Evolutionary conservation across 1,139 yeast genomes (phyloP), one percentile per base, ranked within the genome.

Genomic region (Geotrichum klebahnii): DNA sequence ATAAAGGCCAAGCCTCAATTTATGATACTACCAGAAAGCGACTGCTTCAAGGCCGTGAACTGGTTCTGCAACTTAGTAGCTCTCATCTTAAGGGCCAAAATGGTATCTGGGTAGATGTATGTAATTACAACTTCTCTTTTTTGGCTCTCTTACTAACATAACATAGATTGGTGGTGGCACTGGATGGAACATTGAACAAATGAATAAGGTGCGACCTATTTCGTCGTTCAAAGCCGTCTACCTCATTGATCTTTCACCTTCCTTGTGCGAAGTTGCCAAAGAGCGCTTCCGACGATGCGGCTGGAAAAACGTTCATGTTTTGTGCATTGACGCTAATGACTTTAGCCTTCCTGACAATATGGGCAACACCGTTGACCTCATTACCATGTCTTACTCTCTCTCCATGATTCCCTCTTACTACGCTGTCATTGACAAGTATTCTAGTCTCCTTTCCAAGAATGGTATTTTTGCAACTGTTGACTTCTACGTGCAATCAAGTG

Each of bases 391-490:
- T 5, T 85, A 85, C 66, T 83, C 92, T 1, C 75, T 85, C 54
- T 83, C 90, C 10, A 85, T 85, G 95, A 85, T 85, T 60, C 95
- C 95, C 38, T 75, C 86, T 38, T 85, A 81, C 67, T 83, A 84
- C 66, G 80, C 89, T 22, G 84, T 88, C n/a, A 73, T 85, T 59
- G 95, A 85, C 63, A 82, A 82, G 58, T 81, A 83, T 5, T 75
- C 75, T 44, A 64, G 68, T 10, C 63, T 81, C 50, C 73, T 85
- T 54, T 73, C 76, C 55, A 76, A 75, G 48, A 71, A 76, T 50
- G 84, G 90, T 20, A 69, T 84, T 17, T 70, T 81, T 52, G 82
- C 86, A 28, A 78, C 84, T 46, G 89, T 84, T 46, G 95, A 85
- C 63, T 85, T 85, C 66, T 92, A 92, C 53, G 84, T 84, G 52